Percentiles rank a stretch among this genome's conserved stretches.
These are phyloP conservation scores for Bryum argenteum DNA, from an alignment of 225 moss, liverwort and hornwort species.

Conservation along the genomic window DNA sequence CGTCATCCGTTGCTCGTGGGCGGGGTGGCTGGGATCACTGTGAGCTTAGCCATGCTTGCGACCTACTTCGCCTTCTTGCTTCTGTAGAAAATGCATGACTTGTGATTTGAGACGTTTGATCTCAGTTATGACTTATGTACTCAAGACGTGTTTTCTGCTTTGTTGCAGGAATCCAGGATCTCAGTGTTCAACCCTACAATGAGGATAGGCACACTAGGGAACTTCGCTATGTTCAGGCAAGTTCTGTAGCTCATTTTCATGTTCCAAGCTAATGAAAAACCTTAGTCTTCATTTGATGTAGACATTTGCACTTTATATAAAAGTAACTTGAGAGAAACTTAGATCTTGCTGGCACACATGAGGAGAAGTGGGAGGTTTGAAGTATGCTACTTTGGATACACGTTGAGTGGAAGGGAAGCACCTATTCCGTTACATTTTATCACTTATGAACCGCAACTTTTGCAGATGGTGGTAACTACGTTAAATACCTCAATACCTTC, in stretches of 20 bases:
- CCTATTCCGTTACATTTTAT: slow-evolving; percentile 9
- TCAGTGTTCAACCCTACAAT: slow-evolving; percentile 78
- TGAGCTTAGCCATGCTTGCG: slow-evolving; percentile 64
- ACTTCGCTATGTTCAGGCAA: too few relatives aligned
- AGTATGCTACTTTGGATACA: slow-evolving; percentile 6
- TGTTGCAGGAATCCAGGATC: slow-evolving; percentile 69
- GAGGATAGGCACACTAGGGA: slow-evolving; percentile 73
- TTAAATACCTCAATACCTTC: slow-evolving; percentile 85
- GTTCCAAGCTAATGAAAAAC: slow-evolving; percentile 6
- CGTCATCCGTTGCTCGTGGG: slow-evolving; percentile 82
- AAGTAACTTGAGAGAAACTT: slow-evolving; percentile 3
- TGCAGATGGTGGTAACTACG: slow-evolving; percentile 86
- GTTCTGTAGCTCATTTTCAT: slow-evolving; percentile 30
- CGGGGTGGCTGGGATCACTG: slow-evolving; percentile 74
- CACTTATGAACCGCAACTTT: slow-evolving; percentile 20
- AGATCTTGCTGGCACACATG: slow-evolving; percentile 6
- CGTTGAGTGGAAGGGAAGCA: background rate
- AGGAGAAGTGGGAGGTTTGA: too few relatives aligned
- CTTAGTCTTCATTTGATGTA: background rate
- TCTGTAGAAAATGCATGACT: slow-evolving; percentile 13
- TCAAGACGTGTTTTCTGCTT: slow-evolving; percentile 22
- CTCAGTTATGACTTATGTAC: slow-evolving; percentile 9
- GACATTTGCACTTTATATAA: background rate
- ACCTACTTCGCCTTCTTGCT: slow-evolving; percentile 71
- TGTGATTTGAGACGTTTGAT: slow-evolving; percentile 24